Conservation (phyloP, 257 asterid species). For the Ligustrum vulgare region DNA sequence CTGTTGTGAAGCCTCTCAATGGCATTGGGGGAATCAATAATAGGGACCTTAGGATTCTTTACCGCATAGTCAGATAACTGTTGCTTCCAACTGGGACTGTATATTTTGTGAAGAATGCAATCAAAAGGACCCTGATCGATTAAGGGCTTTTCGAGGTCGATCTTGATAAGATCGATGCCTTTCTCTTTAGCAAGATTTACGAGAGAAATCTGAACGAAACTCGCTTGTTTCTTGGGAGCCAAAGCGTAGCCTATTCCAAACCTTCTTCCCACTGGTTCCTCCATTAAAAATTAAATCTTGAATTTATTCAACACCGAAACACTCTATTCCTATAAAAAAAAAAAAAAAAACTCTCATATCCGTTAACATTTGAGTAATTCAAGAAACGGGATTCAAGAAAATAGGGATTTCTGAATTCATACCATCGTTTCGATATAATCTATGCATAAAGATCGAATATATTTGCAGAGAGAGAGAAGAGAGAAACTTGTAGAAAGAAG, state of each 20-base stretch:
- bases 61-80: constrained; percentile 52
- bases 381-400: constrained; percentile 10
- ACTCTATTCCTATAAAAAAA: constrained; percentile 6
- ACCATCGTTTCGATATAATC: constrained; percentile 13
- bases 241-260: constrained; percentile 70
- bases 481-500: neutral
- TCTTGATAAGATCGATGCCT: constrained; percentile 65
- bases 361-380: constrained; percentile 12
- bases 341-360: constrained; percentile 25
- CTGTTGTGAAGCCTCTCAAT: constrained; percentile 71
- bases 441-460: constrained; percentile 24
- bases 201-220: constrained; percentile 61
- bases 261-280: constrained; percentile 39
- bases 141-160: constrained; percentile 54
- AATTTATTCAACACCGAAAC: constrained; percentile 1
- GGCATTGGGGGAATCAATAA: constrained; percentile 65
- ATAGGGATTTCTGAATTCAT: constrained; percentile 14
- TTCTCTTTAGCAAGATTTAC: constrained; percentile 49
- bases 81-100: constrained; percentile 57
- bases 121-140: constrained; percentile 73
- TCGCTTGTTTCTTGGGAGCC: constrained; percentile 72
- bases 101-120: constrained; percentile 66
- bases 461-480: neutral
- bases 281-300: constrained; percentile 29
- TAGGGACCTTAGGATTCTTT: constrained; percentile 42